Base-by-base conservation (phyloP, 805 yeast genomes). In the Cyberlindnera samutprakarnensis region DNA sequence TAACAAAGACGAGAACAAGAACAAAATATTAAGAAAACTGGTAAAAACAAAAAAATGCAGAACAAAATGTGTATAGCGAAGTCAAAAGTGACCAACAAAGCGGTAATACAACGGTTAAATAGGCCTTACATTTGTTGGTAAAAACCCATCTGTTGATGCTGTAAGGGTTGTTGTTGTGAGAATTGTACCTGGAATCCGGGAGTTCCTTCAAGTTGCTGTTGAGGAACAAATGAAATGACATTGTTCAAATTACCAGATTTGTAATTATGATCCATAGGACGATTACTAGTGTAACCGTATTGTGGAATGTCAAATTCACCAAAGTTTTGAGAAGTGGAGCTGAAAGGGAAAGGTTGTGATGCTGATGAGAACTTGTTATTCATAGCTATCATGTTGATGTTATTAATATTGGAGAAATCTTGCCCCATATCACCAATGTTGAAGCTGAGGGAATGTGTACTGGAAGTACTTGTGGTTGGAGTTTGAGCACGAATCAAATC, bases 171-270 rank as follows among this genome's bases (percentile, higher is more conserved):
- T 21, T 14, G 18, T 13, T 21, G 18, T 22, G 20, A 25, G 8
- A 12, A 12, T 23, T 30, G 25, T 14, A n/a, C n/a, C n/a, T n/a
- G n/a, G n/a, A n/a, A n/a, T n/a, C n/a, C n/a, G n/a, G n/a, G n/a
- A n/a, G n/a, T n/a, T n/a, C n/a, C n/a, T n/a, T n/a, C n/a, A n/a
- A 9, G 24, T 14, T 15, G 21, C n/a, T 25, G 30, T 22, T 25
- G 30, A 16, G 35, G 35, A 11, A 27, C 18, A 26, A 31, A 31
- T 7, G 35, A 14, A 15, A 10, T 27, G 9, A 31, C 35, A 17
- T 25, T 26, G 7, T 15, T 16, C 14, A 31, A 7, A 16, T 25
- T 26, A 23, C 27, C 22, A 10, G 26, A 13, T 14, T 18, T 21
- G 22, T 18, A 26, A n/a, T 23, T 31, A 23, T 18, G n/a, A 21